These are phyloP conservation scores for Protomyces arabidopsidicola DNA, from an alignment of 1,139 yeast genomes.

Conservation along the genomic window DNA sequence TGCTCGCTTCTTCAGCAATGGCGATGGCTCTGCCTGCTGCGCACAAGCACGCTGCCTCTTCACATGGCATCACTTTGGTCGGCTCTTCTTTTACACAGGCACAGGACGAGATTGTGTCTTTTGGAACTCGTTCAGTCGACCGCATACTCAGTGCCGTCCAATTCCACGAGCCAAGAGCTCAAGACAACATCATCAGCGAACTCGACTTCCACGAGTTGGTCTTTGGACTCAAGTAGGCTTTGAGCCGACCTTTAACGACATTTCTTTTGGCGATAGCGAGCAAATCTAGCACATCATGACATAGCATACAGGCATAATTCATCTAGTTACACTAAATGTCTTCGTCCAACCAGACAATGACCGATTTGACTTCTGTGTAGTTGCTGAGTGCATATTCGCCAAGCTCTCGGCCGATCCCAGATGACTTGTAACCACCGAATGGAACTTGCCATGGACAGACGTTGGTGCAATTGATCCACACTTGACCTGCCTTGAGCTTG, in stretches of 20 bases:
- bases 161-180: background rate
- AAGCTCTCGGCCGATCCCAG: slow-evolving; percentile 91
- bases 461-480: slow-evolving; percentile 72
- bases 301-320: background rate
- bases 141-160: background rate
- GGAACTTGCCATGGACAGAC: slow-evolving; percentile 48
- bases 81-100: background rate
- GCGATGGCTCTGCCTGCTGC: background rate
- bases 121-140: background rate
- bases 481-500: slow-evolving; percentile 70
- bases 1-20: background rate
- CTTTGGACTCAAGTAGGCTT: background rate
- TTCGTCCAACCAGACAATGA: background rate
- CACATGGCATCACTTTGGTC: background rate
- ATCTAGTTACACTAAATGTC: background rate
- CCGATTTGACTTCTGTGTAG: background rate
- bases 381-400: slow-evolving; percentile 64
- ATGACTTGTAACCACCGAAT: slow-evolving; percentile 78
- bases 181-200: background rate
- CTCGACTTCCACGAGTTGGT: background rate
- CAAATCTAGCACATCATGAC: background rate
- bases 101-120: background rate
- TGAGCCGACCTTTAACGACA: background rate
- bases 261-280: background rate
- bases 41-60: background rate